Conservation (phyloP, 768 basidiomycete species). For the Trametes maxima region DNA sequence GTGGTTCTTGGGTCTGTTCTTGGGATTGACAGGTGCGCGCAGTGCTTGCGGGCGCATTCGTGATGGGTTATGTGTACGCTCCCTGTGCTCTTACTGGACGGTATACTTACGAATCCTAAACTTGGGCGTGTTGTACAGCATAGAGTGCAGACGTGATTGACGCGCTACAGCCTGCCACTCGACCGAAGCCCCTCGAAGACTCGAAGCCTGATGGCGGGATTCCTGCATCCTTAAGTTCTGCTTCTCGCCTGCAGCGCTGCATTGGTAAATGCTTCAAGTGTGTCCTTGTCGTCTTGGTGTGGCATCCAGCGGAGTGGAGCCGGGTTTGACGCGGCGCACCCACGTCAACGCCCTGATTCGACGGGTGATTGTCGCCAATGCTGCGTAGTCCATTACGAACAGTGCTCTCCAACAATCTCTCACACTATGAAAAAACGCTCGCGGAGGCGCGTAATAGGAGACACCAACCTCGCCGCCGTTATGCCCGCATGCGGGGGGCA, state of each 20-base stretch:
- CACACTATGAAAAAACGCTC: background rate
- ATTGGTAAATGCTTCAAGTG: background rate
- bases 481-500: no score
- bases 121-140: background rate
- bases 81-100: slow-evolving; percentile 7
- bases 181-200: background rate
- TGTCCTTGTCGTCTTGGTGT: slow-evolving; percentile 2
- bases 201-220: background rate
- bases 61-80: slow-evolving; percentile 12
- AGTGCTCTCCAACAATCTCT: background rate
- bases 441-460: no score
- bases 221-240: background rate
- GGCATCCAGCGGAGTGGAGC: slow-evolving; percentile 3
- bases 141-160: background rate
- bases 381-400: slow-evolving; percentile 2
- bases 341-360: slow-evolving; percentile 21
- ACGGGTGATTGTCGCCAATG: slow-evolving; percentile 19
- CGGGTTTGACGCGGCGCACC: background rate
- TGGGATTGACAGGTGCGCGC: background rate
- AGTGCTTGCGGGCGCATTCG: background rate
- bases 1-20: background rate
- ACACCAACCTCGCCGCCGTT: background rate
- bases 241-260: background rate
- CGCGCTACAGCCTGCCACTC: background rate
- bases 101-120: background rate